Conservation (phyloP, 495 filamentous ascomycete genomes). For the Usnea hakonensis region DNA sequence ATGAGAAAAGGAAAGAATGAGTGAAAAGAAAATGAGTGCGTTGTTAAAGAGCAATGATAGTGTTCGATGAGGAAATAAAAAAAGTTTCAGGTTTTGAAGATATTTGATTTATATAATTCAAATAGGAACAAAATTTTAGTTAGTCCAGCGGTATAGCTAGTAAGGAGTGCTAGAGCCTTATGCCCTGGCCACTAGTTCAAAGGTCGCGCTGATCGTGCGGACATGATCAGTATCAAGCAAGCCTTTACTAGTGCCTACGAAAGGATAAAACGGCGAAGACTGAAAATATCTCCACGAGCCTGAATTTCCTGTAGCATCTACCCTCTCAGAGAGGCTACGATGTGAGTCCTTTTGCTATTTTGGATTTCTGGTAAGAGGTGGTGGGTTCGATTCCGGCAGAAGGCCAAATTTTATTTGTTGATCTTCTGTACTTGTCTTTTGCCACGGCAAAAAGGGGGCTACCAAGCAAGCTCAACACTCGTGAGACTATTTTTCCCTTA, state of each 20-base stretch:
- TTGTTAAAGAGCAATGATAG: neutral
- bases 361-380: neutral
- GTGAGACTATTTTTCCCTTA: no score
- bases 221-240: conserved; percentile 2
- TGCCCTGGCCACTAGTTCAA: neutral
- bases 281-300: neutral
- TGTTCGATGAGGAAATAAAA: neutral
- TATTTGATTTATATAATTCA: neutral
- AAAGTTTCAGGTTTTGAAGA: neutral
- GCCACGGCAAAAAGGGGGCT: neutral
- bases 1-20: neutral
- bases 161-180: neutral
- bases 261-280: neutral
- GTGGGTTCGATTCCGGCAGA: neutral
- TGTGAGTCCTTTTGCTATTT: conserved; percentile 2
- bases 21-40: no score
- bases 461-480: neutral
- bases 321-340: conserved; percentile 1
- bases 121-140: neutral
- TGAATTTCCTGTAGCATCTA: conserved; percentile 2
- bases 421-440: neutral
- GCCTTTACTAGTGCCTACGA: neutral
- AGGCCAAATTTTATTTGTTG: neutral
- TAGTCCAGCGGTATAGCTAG: neutral
- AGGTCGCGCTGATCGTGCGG: neutral